Conservation (phyloP, 2,329 filamentous ascomycete species). For the Claviceps spartinae region DNA sequence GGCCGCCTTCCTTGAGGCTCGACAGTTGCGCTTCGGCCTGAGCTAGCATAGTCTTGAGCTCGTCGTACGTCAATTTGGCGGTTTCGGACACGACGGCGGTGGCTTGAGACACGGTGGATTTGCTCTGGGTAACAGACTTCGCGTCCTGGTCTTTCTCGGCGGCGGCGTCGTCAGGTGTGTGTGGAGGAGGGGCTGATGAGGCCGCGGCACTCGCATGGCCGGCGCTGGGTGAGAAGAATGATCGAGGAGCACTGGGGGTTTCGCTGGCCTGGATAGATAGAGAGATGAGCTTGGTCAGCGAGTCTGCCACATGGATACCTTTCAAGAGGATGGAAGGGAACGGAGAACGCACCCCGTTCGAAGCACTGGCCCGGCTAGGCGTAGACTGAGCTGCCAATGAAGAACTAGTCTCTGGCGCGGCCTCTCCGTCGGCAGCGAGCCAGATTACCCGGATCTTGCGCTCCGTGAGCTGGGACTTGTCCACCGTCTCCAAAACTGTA, state of each 20-base stretch:
- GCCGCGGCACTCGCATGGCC: conserved; percentile 19
- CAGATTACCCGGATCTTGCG: conserved; percentile 92
- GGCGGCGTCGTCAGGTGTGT: conserved; percentile 20
- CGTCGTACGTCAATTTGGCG: conserved; percentile 33
- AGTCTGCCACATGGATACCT: not conserved
- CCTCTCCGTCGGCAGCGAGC: conserved; percentile 47
- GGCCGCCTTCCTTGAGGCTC: conserved; percentile 55
- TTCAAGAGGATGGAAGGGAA: not conserved
- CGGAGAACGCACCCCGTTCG: conserved; percentile 27
- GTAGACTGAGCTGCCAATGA: conserved; percentile 18
- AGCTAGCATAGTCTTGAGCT: conserved; percentile 58
- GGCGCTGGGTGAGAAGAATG: conserved; percentile 29
- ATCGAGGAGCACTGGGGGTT: conserved; percentile 31
- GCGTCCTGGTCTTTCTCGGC: conserved; percentile 16
- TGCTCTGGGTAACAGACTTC: conserved; percentile 13
- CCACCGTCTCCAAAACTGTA: conserved; percentile 67
- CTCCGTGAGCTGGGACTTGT: conserved; percentile 72
- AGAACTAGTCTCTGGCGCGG: conserved; percentile 12
- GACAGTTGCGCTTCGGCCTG: conserved; percentile 64
- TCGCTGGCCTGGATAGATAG: conserved; percentile 18
- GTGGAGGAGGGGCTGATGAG: conserved; percentile 20
- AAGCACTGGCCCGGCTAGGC: conserved; percentile 25
- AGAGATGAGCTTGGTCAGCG: conserved; percentile 2
- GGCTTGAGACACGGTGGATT: conserved; percentile 21
- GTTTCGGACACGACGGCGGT: conserved; percentile 35